Evolutionary conservation across 306 rosid genomes (phyloP).

Genomic region (Quercus suber): DNA sequence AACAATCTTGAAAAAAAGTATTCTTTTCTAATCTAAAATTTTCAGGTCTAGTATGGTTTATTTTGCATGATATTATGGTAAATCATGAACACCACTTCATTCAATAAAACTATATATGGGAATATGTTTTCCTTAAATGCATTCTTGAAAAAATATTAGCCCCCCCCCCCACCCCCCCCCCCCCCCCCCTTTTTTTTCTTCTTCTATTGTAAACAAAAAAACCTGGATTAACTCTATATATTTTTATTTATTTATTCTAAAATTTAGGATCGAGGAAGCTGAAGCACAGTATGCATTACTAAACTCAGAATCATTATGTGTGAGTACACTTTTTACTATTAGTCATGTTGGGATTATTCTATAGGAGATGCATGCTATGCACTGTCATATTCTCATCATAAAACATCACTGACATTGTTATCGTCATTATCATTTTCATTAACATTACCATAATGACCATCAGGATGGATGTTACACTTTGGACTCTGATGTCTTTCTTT

Average conservation of each 20-base stretch:
- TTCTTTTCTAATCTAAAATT: too few relatives aligned
- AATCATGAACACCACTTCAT: too few relatives aligned
- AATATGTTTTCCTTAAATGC: too few relatives aligned
- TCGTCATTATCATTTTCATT: not conserved
- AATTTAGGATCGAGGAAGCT: conserved; percentile 71
- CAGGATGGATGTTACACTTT: conserved; percentile 70
- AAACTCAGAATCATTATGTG: conserved; percentile 49
- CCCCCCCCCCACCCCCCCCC: too few relatives aligned
- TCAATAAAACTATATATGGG: too few relatives aligned
- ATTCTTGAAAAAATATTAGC: too few relatives aligned
- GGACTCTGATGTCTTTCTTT: too few relatives aligned
- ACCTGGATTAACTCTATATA: not conserved
- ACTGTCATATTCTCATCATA: conserved; percentile 7
- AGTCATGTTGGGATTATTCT: conserved; percentile 16
- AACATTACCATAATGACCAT: conserved; percentile 15
- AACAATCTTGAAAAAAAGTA: too few relatives aligned
- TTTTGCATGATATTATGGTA: too few relatives aligned
- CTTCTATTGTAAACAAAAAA: not conserved
- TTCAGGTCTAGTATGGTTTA: too few relatives aligned
- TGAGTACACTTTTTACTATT: conserved; percentile 29
- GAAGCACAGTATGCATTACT: conserved; percentile 48
- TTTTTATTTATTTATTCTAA: conserved; percentile 18
- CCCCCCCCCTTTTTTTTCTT: not conserved
- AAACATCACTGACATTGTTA: not conserved
- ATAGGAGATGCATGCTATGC: conserved; percentile 11